A percentile compares a stretch with the other conserved stretches of the same genome.
These are phyloP conservation scores for Saitoella complicata DNA, from an alignment of 805 yeast genomes.

Conservation along the genomic window DNA sequence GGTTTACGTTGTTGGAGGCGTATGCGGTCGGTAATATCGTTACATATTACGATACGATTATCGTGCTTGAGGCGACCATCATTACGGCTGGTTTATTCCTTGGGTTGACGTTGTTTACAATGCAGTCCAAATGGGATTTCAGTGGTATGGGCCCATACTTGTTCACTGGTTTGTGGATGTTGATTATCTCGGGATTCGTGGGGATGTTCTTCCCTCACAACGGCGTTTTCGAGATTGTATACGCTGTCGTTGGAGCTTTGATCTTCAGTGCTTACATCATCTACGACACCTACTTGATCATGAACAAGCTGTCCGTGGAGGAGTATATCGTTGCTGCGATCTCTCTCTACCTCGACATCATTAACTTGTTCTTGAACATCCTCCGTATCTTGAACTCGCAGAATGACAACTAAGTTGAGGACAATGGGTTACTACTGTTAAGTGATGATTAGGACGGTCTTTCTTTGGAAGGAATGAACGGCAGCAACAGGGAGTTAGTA, in stretches of 20 bases:
- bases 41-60: slow-evolving; percentile 41
- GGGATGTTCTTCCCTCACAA: slow-evolving; percentile 48
- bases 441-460: no score
- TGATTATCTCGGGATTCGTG: slow-evolving; percentile 59
- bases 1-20: slow-evolving; percentile 62
- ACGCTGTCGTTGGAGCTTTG: slow-evolving; percentile 58
- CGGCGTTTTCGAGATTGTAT: slow-evolving; percentile 43
- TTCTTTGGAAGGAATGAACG: no score
- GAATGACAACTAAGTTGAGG: slow-evolving; percentile 8
- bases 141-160: slow-evolving; percentile 48
- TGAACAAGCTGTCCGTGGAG: slow-evolving; percentile 61
- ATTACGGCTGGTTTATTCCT: slow-evolving; percentile 54
- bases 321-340: slow-evolving; percentile 76
- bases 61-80: slow-evolving; percentile 53
- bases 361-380: slow-evolving; percentile 65
- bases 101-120: slow-evolving; percentile 63
- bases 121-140: slow-evolving; percentile 64
- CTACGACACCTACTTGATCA: slow-evolving; percentile 65
- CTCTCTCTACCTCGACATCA: slow-evolving; percentile 60
- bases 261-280: slow-evolving; percentile 56
- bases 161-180: slow-evolving; percentile 41
- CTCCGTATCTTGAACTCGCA: slow-evolving; percentile 38
- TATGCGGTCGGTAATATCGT: slow-evolving; percentile 55
- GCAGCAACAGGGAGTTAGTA: no score
- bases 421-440: no score